Base-by-base conservation (phyloP, 495 filamentous ascomycete genomes). In the Xylaria nigripes region DNA sequence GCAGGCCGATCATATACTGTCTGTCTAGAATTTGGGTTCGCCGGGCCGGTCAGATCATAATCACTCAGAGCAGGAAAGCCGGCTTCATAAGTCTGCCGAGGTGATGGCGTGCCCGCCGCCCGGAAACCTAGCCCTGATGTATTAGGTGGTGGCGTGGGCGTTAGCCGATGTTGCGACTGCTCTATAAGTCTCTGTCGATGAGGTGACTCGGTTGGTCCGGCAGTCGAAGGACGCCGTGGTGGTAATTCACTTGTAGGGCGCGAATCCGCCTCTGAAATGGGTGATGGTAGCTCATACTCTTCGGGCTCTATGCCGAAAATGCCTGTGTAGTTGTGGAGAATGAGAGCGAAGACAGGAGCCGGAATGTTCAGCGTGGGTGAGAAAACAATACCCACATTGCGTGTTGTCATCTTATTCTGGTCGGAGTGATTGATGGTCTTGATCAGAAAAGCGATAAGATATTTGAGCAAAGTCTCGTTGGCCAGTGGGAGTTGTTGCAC, bases 361-460 rank as follows among this genome's bases (percentile, higher is more conserved):
- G 94, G 91, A 38, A 98, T 96, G 69, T 97, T 97, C 29, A 97
- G 79, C 0, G 94, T 97, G 1, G 93, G 93, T n/a, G 94, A 93
- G 70, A 97, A 98, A 51, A 97, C 91, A 57, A 98, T 98, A 59
- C 93, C 90, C 47, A 98, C 90, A 68, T 98, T 98, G 36, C 93
- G 82, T 49, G 96, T 88, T 5, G 86, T 95, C 93, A 98, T 98
- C 74, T 96, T 97, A 73, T 98, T 98, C 60, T 86, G 76, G 57
- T 90, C 86, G 2, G 89, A 79, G 58, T 96, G 87, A 64, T 90
- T 87, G 57, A 95, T 86, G 59, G 97, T 89, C 59, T 83, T 83
- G 61, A 95, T 87, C 57, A 98, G 69, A 70, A 93, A 96, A 9
- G 83, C 78, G 34, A 88, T 88, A 19, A 98, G 77, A 54, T 91